Conservation (phyloP, 192 early-diverging fungal genomes). For the Chytriomyces sp. region DNA sequence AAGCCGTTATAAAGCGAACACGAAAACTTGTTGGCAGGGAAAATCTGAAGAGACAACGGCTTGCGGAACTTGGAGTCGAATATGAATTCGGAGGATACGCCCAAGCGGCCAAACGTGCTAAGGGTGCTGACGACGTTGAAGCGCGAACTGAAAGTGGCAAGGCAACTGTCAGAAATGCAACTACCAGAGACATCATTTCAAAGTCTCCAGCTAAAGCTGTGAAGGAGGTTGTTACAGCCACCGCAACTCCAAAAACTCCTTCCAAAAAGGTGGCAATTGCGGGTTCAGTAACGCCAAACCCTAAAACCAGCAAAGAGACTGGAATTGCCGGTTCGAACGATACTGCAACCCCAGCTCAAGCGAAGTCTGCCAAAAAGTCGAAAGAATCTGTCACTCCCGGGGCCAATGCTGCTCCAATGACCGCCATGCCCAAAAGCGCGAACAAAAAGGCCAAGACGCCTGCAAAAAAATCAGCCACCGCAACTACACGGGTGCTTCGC, state of each 20-base stretch:
- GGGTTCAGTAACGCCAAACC: background rate
- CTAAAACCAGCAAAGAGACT: background rate
- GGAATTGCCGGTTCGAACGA: background rate
- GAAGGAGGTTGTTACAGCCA: background rate
- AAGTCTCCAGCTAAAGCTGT: background rate
- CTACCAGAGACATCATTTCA: background rate
- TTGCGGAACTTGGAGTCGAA: conserved; percentile 78
- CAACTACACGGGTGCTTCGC: background rate
- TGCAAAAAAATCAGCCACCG: background rate
- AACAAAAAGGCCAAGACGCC: background rate
- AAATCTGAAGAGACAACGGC: conserved; percentile 61
- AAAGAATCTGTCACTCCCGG: background rate
- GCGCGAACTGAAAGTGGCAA: background rate
- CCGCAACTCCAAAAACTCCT: background rate
- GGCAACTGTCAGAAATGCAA: background rate
- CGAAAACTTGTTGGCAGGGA: conserved; percentile 63
- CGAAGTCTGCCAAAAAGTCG: background rate
- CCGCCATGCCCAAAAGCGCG: background rate
- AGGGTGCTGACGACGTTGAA: background rate
- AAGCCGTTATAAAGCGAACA: conserved; percentile 51
- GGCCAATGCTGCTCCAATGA: background rate
- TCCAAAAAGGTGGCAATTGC: background rate
- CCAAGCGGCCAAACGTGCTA: conserved; percentile 6
- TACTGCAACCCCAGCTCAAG: background rate
- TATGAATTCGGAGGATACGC: conserved; percentile 86